Evolutionary conservation across 495 filamentous ascomycete genomes (phyloP).

Genomic region (Haplographium delicatum): DNA sequence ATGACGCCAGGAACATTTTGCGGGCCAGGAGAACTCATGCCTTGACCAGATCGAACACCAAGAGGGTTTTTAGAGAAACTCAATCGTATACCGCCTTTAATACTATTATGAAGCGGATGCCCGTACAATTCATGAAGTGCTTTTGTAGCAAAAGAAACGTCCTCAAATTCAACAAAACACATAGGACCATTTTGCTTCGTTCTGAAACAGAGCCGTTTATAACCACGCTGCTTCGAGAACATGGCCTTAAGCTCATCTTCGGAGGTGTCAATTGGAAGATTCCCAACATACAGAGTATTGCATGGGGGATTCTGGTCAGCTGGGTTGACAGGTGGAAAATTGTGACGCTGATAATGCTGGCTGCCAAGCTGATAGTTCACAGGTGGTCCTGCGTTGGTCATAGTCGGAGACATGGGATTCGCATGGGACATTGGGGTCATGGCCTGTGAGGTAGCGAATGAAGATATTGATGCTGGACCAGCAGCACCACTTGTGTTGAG

Average conservation of each 20-base stretch:
- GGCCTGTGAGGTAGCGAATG: constrained; percentile 14
- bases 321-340: constrained; percentile 85
- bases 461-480: constrained; percentile 18
- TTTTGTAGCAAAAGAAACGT: constrained; percentile 89
- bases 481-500: constrained; percentile 57
- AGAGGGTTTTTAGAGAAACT: constrained; percentile 98
- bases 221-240: constrained; percentile 91
- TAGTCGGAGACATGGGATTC: constrained; percentile 56
- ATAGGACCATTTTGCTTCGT: constrained; percentile 98
- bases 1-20: constrained; percentile 53
- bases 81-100: constrained; percentile 95
- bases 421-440: constrained; percentile 35
- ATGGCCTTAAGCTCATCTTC: constrained; percentile 95
- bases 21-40: constrained; percentile 46
- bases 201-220: constrained; percentile 94
- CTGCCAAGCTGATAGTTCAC: constrained; percentile 51
- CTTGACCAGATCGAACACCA: constrained; percentile 78
- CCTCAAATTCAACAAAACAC: constrained; percentile 99
- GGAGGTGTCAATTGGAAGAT: constrained; percentile 87
- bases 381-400: constrained; percentile 38
- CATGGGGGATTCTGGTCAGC: constrained; percentile 97
- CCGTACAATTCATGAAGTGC: constrained; percentile 91
- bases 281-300: constrained; percentile 97
- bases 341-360: constrained; percentile 56
- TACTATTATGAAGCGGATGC: constrained; percentile 79